Evolutionary conservation across 192 early-diverging fungal genomes (phyloP), one percentile per base, ranked within the genome.

Genomic region (Chytriomyces confervae): DNA sequence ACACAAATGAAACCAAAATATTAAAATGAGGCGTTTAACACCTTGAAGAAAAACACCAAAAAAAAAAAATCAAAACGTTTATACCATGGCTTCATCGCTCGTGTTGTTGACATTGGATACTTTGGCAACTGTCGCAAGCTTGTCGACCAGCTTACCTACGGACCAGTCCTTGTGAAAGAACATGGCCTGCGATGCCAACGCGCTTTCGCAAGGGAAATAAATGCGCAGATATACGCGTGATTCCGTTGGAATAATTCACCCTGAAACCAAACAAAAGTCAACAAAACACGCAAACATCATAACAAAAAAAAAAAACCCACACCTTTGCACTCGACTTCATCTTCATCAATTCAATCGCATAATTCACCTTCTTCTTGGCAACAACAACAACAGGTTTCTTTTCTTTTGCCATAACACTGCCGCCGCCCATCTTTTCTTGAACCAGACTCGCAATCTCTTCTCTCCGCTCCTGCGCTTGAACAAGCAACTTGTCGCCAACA

Each of bases 311-410:
- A 44, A 13, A 4, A 53, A 24, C 51, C 13, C 46, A 60, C 18
- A 77, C 76, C 76, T 77, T 77, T 44, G 76, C 76, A 57, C 57
- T 77, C 45, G 13, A 46, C 67, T 69, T 77, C 76, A 77, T 69
- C 67, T 77, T 77, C 76, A 77, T 77, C 29, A 77, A 70, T 60
- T 77, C 76, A 60, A 77, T 62, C 61, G 24, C 62, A 24, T 66
- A 68, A 68, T 77, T 77, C 10, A 62, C 23, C 47, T 68, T 77
- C 61, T 77, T 77, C 24, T 67, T 67, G 64, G 50, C 8, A 6
- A 60, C 65, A 23, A 47, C n/a, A 9, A 49, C 13, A 13, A 62
- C 60, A n/a, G 27, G 23, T n/a, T 61, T 27, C 24, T 74, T 66
- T 46, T 29, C n/a, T 13, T 11, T 36, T 1, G 36, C 1, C 29